Percentiles rank a stretch among this genome's conserved stretches.
Evolutionary conservation across 352 stramenopile species (phyloP).

Genomic region (Phytophthora europaea): DNA sequence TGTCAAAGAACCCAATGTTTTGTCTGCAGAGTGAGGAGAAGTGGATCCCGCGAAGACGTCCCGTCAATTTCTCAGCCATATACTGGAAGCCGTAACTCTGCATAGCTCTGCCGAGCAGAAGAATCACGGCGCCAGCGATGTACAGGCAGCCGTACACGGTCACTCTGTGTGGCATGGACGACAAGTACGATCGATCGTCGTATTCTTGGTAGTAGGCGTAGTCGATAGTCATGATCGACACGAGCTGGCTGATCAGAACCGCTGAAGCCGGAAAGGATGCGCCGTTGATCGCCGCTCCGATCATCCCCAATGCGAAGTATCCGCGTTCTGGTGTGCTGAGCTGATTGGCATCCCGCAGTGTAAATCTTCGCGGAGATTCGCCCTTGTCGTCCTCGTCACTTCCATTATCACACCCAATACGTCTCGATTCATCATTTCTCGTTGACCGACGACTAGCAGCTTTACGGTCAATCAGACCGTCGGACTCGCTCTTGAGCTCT

Average conservation of each 20-base stretch:
- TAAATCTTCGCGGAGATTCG: background rate
- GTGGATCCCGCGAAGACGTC: constrained; percentile 55
- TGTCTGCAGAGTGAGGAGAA: constrained; percentile 60
- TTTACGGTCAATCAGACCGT: background rate
- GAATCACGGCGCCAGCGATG: constrained; percentile 42
- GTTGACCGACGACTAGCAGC: background rate
- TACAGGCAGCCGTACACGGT: constrained; percentile 48
- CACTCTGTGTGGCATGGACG: constrained; percentile 28
- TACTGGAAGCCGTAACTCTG: constrained; percentile 61
- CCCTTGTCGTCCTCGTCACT: background rate
- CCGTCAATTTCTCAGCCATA: constrained; percentile 63
- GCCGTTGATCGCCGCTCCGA: constrained; percentile 31
- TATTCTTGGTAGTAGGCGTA: constrained; percentile 42
- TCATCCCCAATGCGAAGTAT: constrained; percentile 34
- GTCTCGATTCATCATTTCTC: background rate
- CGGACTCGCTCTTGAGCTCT: background rate
- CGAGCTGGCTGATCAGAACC: constrained; percentile 34
- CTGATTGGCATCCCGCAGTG: constrained; percentile 2
- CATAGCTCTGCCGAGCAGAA: constrained; percentile 33
- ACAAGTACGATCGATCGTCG: constrained; percentile 37
- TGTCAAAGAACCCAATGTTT: constrained; percentile 58
- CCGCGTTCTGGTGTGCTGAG: constrained; percentile 28
- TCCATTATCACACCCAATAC: background rate
- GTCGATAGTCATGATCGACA: constrained; percentile 39
- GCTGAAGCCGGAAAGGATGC: constrained; percentile 30